These are phyloP conservation scores for Talaromyces sp. DNA, from an alignment of 2,329 filamentous ascomycete genomes.

Conservation along the genomic window DNA sequence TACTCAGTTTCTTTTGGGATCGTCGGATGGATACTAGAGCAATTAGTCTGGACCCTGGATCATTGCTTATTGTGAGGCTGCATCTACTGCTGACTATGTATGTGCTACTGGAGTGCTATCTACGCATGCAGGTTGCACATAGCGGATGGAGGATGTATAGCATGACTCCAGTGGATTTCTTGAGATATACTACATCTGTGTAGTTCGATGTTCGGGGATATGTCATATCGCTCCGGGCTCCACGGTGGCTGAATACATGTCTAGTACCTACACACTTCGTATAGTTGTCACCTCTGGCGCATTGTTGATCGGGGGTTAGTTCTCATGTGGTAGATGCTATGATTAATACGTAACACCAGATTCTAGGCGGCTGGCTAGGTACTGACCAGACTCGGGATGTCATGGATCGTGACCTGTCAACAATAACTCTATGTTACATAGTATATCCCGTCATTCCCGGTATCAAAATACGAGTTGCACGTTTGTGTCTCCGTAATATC, in stretches of 20 bases:
- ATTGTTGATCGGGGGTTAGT: not conserved
- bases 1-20: not conserved
- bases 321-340: not conserved
- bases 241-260: not conserved
- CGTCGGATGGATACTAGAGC: not conserved
- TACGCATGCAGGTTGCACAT: not conserved
- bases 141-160: not conserved
- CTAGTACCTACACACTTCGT: not conserved
- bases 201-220: not conserved
- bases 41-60: conserved; percentile 2
- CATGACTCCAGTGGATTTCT: not conserved
- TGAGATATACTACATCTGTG: too few species aligned
- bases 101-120: not conserved
- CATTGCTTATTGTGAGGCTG: conserved; percentile 1
- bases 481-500: not conserved
- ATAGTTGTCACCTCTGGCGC: not conserved
- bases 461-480: conserved; percentile 5
- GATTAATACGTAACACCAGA: not conserved
- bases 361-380: not conserved
- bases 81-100: not conserved
- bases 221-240: not conserved
- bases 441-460: not conserved
- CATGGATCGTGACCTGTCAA: not conserved
- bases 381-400: not conserved
- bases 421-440: not conserved